These are phyloP conservation scores for Conoideocrella luteorostrata DNA, from an alignment of 2,329 filamentous ascomycete species.

Conservation along the genomic window DNA sequence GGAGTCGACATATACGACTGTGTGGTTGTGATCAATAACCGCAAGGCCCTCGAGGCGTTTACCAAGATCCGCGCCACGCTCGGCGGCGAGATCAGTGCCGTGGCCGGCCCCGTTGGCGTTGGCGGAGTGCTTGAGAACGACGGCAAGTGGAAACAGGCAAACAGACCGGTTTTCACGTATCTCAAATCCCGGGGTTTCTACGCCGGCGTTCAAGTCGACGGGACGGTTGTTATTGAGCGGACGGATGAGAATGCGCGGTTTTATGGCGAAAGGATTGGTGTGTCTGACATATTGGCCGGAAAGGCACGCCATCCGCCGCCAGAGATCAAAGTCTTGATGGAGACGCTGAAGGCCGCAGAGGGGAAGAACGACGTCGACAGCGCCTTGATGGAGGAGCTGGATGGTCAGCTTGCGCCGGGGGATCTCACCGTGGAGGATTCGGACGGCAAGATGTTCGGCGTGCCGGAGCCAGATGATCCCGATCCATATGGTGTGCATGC, in stretches of 20 bases:
- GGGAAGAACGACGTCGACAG: slow-evolving; percentile 26
- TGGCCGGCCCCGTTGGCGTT: slow-evolving; percentile 60
- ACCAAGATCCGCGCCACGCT: slow-evolving; percentile 67
- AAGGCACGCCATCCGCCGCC: slow-evolving; percentile 26
- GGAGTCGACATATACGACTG: slow-evolving; percentile 86
- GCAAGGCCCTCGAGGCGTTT: slow-evolving; percentile 68
- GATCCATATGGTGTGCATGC: slow-evolving; percentile 32
- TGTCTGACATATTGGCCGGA: slow-evolving; percentile 39
- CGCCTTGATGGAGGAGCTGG: slow-evolving; percentile 26
- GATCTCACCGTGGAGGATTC: slow-evolving; percentile 27
- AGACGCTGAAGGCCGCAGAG: slow-evolving; percentile 27
- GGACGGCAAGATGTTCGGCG: slow-evolving; percentile 22
- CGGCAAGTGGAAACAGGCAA: slow-evolving; percentile 44
- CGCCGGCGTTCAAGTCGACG: slow-evolving; percentile 78
- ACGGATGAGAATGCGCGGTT: slow-evolving; percentile 80
- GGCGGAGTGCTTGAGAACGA: slow-evolving; percentile 65
- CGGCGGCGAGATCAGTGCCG: slow-evolving; percentile 70
- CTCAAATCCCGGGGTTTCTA: slow-evolving; percentile 85
- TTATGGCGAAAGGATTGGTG: slow-evolving; percentile 55
- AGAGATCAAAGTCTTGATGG: slow-evolving; percentile 24
- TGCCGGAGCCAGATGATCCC: slow-evolving; percentile 30
- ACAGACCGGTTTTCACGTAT: slow-evolving; percentile 50
- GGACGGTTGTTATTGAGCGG: slow-evolving; percentile 76
- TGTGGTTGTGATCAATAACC: slow-evolving; percentile 75
- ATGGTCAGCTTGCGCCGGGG: slow-evolving; percentile 25